Evolutionary conservation across 495 filamentous ascomycete genomes (phyloP).

Genomic region (Neurospora pannonica): DNA sequence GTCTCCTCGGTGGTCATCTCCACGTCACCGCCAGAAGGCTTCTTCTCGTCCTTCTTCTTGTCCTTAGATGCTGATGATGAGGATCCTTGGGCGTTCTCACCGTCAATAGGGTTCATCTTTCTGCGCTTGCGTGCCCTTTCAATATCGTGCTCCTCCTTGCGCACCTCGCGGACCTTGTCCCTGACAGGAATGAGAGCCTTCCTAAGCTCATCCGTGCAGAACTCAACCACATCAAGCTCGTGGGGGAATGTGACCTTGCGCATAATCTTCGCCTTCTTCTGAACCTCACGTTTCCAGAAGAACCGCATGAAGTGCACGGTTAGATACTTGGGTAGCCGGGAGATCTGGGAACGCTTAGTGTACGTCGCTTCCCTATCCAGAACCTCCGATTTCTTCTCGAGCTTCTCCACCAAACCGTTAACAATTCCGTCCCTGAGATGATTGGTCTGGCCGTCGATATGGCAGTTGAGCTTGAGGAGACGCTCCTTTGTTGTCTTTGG

Average conservation of each 20-base stretch:
- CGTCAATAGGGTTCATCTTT: slow-evolving; percentile 51
- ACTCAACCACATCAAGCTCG: slow-evolving; percentile 89
- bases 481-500: slow-evolving; percentile 54
- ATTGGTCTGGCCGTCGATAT: slow-evolving; percentile 77
- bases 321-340: slow-evolving; percentile 85
- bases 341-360: slow-evolving; percentile 81
- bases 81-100: slow-evolving; percentile 9
- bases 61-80: slow-evolving; percentile 11
- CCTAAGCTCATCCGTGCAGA: slow-evolving; percentile 82
- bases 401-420: slow-evolving; percentile 72
- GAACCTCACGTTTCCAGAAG: slow-evolving; percentile 87
- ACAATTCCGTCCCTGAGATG: slow-evolving; percentile 81
- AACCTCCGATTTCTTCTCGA: slow-evolving; percentile 76
- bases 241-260: slow-evolving; percentile 92
- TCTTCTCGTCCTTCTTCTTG: slow-evolving; percentile 31
- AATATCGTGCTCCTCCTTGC: slow-evolving; percentile 88
- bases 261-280: slow-evolving; percentile 99
- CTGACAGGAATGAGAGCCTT: slow-evolving; percentile 78
- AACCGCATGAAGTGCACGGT: slow-evolving; percentile 97
- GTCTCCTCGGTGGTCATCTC: slow-evolving; percentile 52
- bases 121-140: slow-evolving; percentile 81
- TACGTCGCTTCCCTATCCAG: slow-evolving; percentile 74
- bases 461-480: slow-evolving; percentile 92
- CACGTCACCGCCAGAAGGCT: slow-evolving; percentile 43
- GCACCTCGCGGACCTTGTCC: slow-evolving; percentile 89